Base-by-base conservation (phyloP, 129 eudicot genomes). In the Calendula officinalis region DNA sequence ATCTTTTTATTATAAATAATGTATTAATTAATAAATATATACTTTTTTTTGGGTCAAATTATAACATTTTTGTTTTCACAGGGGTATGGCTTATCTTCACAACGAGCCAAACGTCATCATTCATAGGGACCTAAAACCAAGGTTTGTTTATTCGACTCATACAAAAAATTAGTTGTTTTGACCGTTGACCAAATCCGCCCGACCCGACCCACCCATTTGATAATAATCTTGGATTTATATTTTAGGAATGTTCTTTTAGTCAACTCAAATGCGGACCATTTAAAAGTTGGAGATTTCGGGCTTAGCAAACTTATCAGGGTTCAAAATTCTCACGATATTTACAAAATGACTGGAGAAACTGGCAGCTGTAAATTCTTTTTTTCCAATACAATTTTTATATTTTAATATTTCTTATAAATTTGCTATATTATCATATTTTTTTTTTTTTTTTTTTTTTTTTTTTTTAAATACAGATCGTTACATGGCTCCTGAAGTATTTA, bases 401-500 rank as follows among this genome's bases (percentile, higher is more conserved):
- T 22, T 22, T 22, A 22, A 22, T 22, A 22, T 22, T 22, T 22
- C 2, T 22, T 22, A 22, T 22, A 22, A 22, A 22, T 22, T 22
- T 22, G 1, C 30, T 2, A 22, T 22, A 22, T 22, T 22, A 22
- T 0, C 30, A 22, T n/a, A n/a, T n/a, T n/a, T n/a, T n/a, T n/a
- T n/a, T n/a, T n/a, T 43, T 44, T 43, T 12, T 62, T 22, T 54
- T 54, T 22, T 22, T 22, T 0, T 22, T 0, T 22, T 0, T 22
- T 22, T 54, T 55, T 62, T 50, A 56, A 56, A 60, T 66, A 66
- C 50, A 92, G 99, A 92, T 63, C 91, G 99, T 54, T 92, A 92
- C 56, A 92, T 92, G 99, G 99, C 99, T 69, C 99, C 99, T 54
- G 99, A 92, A 81, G 99, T 92, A 56, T 92, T 92, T 82, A 92